Percentiles rank a stretch among this genome's conserved stretches.
These are phyloP conservation scores for Solanum chilense DNA, from an alignment of 257 asterid genomes.

Conservation along the genomic window DNA sequence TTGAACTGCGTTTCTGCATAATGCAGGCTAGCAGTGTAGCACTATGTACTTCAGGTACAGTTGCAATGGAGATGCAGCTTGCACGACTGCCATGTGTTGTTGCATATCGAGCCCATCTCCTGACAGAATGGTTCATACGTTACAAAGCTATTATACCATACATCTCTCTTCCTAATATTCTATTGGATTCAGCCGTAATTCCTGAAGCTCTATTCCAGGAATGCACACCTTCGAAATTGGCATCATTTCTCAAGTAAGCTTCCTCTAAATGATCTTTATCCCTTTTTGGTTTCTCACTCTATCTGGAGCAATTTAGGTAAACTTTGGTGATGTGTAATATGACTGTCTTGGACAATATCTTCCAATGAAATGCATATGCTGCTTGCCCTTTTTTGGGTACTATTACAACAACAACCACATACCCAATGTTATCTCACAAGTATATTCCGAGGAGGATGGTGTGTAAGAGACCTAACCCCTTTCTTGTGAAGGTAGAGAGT, in stretches of 20 bases:
- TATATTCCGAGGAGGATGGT: not conserved
- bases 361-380: not conserved
- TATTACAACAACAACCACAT: not conserved
- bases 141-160: slow-evolving; percentile 70
- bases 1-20: not conserved
- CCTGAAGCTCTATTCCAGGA: slow-evolving; percentile 82
- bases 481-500: not conserved
- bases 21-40: slow-evolving; percentile 82
- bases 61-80: slow-evolving; percentile 83
- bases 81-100: slow-evolving; percentile 89
- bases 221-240: slow-evolving; percentile 70
- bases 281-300: not conserved
- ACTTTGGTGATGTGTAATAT: not conserved
- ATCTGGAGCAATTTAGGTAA: not conserved
- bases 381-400: not conserved
- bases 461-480: not conserved
- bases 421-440: not conserved
- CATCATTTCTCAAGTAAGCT: slow-evolving; percentile 48
- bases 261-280: not conserved
- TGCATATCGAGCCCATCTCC: slow-evolving; percentile 82
- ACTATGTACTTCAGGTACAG: slow-evolving; percentile 91
- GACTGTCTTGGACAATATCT: not conserved
- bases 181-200: slow-evolving; percentile 52
- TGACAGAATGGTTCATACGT: slow-evolving; percentile 74
- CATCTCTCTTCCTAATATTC: slow-evolving; percentile 84